A percentile compares a stretch with the other conserved stretches of the same genome.
Conservation (phyloP, 805 yeast genomes). For the Suhomyces prunicola region DNA sequence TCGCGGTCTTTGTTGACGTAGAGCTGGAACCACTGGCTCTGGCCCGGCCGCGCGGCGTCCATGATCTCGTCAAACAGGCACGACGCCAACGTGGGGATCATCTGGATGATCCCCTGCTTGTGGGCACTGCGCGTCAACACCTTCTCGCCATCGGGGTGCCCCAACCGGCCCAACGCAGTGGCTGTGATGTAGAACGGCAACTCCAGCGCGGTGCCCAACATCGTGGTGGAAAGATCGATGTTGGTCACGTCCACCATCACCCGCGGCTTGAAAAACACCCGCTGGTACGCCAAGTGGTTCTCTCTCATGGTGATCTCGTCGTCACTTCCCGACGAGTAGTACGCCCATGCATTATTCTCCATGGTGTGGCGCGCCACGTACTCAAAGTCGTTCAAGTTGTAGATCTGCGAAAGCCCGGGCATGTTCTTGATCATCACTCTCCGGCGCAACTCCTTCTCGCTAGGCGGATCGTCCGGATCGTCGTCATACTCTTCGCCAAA, state of each 20-base stretch:
- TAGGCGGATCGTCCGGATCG: constrained; percentile 38
- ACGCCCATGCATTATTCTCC: constrained; percentile 83
- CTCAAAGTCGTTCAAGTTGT: constrained; percentile 85
- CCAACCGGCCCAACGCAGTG: constrained; percentile 87
- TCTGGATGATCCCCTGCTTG: constrained; percentile 66
- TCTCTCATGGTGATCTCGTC: constrained; percentile 90
- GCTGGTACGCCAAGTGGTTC: constrained; percentile 84
- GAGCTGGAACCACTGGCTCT: constrained; percentile 48
- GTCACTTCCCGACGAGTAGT: constrained; percentile 88
- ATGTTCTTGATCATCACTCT: constrained; percentile 34
- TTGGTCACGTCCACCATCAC: constrained; percentile 76
- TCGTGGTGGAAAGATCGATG: constrained; percentile 65
- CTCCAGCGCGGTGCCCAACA: constrained; percentile 67
- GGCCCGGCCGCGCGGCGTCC: constrained; percentile 56
- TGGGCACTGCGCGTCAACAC: constrained; percentile 83
- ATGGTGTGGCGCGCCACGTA: constrained; percentile 76
- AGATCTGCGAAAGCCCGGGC: constrained; percentile 69
- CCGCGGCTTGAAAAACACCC: constrained; percentile 83
- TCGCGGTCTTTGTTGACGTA: constrained; percentile 43
- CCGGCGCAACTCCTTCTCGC: constrained; percentile 24
- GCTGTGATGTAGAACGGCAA: constrained; percentile 90
- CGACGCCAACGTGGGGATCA: constrained; percentile 91
- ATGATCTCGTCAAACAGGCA: constrained; percentile 84
- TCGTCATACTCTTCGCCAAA: constrained; percentile 29
- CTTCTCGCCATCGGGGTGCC: constrained; percentile 90